Evolutionary conservation across 768 basidiomycete genomes (phyloP), one percentile per base, ranked within the genome.

Genomic region (Amanita molliuscula): DNA sequence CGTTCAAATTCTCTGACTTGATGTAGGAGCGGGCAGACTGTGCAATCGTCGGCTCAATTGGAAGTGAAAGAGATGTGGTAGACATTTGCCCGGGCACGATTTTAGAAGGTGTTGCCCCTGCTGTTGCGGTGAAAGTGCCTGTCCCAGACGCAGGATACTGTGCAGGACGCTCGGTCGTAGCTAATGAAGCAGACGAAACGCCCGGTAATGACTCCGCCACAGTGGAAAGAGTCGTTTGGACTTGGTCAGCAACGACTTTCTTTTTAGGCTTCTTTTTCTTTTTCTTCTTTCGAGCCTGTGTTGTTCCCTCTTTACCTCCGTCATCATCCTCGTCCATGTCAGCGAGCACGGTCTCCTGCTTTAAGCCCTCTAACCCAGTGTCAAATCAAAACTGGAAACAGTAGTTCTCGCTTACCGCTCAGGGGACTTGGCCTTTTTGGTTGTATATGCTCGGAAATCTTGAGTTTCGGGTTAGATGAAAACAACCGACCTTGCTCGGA

Each of bases 201-300:
- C 16, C 26, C 11, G 42, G 11, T 15, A 56, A 53, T 23, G 57
- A 56, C 5, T 60, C 58, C 20, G 51, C 57, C n/a, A 49, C 50
- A n/a, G 51, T 59, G 6, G 52, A 47, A 18, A 31, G 18, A 6
- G 56, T 57, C 41, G 58, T 57, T 6, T 57, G 56, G 42, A 59
- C 48, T 29, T 57, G 60, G 15, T 46, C 55, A 4, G 64, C 53
- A 3, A 63, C 51, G 16, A 66, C 48, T 55, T 82, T 86, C 62
- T 86, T 88, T 69, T 83, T 87, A 18, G 75, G 66, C 56, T 84
- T 86, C 65, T 83, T 84, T 62, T 82, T 82, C 64, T 87, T 84
- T 40, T 70, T 65, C 59, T 87, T 86, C 41, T 71, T 65, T 1
- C 63, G 43, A 2, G 67, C 57, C 0, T 61, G 42, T 25, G 58